These are phyloP conservation scores for Silene noctiflora DNA, from an alignment of 179 eudicot species.

Conservation along the genomic window DNA sequence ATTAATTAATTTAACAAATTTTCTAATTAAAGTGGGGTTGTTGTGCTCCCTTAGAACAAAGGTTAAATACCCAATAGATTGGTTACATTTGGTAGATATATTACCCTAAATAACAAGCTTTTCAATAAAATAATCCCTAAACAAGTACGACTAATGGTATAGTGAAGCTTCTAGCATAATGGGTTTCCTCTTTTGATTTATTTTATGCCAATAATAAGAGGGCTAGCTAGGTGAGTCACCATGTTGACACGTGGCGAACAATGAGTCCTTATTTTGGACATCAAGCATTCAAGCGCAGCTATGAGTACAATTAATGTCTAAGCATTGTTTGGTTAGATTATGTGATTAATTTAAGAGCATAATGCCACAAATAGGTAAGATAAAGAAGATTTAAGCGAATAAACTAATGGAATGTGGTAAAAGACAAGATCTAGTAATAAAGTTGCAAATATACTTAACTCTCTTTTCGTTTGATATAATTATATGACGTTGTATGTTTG, in stretches of 20 bases:
- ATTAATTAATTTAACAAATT: not conserved
- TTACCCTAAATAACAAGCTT: slow-evolving; percentile 22
- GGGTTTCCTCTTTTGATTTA: slow-evolving; percentile 10
- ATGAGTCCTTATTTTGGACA: slow-evolving; percentile 12
- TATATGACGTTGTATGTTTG: too few species aligned
- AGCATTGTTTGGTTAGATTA: slow-evolving; percentile 22
- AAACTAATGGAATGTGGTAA: slow-evolving; percentile 8
- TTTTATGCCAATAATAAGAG: not conserved
- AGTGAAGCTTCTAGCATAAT: slow-evolving; percentile 30
- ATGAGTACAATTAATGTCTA: slow-evolving; percentile 16
- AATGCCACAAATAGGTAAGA: slow-evolving; percentile 26
- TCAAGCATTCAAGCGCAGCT: slow-evolving; percentile 6
- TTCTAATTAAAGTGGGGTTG: slow-evolving; percentile 24
- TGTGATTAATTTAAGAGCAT: slow-evolving; percentile 16
- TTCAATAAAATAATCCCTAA: slow-evolving; percentile 2
- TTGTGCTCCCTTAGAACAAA: slow-evolving; percentile 22
- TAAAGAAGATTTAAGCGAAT: slow-evolving; percentile 6
- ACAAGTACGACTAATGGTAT: slow-evolving; percentile 14
- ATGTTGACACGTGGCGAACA: slow-evolving; percentile 24
- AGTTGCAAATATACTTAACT: slow-evolving; percentile 18
- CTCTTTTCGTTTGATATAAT: not conserved
- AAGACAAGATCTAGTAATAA: slow-evolving; percentile 30
- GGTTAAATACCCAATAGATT: slow-evolving; percentile 22
- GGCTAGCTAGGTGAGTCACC: slow-evolving; percentile 19
- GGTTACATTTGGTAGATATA: slow-evolving; percentile 23